Evolutionary conservation across 2,329 filamentous ascomycete genomes (phyloP).

Genomic region (Sarocladium brachiariae): DNA sequence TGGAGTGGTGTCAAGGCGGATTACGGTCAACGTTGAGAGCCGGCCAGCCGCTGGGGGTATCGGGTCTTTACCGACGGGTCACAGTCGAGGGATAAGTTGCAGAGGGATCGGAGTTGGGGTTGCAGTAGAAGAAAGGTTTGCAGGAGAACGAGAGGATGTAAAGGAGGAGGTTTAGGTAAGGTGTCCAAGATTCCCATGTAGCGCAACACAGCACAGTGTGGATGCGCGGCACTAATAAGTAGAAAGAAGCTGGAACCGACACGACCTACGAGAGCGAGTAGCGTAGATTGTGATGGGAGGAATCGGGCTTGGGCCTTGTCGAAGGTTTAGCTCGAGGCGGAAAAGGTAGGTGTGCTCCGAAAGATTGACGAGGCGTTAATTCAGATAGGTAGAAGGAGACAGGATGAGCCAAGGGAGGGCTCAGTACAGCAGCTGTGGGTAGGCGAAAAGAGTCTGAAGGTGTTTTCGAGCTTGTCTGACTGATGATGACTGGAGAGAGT

Average conservation of each 20-base stretch:
- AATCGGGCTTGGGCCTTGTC: background rate
- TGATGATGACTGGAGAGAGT: background rate
- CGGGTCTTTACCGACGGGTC: background rate
- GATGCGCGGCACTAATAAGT: background rate
- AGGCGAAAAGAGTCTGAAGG: background rate
- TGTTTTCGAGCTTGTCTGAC: background rate
- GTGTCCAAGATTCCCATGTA: background rate
- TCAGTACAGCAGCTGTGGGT: background rate
- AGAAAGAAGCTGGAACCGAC: background rate
- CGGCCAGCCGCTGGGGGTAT: background rate
- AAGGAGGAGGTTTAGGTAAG: conserved; percentile 2
- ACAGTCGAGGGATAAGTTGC: no score
- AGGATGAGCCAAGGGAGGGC: background rate
- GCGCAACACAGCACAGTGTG: background rate
- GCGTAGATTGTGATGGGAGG: background rate
- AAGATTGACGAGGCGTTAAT: background rate
- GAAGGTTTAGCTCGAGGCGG: background rate
- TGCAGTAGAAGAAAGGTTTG: background rate
- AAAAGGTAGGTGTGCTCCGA: background rate
- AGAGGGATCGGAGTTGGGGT: background rate
- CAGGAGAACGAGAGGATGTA: background rate
- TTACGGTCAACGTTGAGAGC: no score
- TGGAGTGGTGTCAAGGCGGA: no score
- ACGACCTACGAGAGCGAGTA: background rate
- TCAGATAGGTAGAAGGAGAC: background rate